Percentiles rank a stretch among this genome's conserved stretches.
These are phyloP conservation scores for Sphaceloma murrayae DNA, from an alignment of 2,329 filamentous ascomycete genomes.

Conservation along the genomic window DNA sequence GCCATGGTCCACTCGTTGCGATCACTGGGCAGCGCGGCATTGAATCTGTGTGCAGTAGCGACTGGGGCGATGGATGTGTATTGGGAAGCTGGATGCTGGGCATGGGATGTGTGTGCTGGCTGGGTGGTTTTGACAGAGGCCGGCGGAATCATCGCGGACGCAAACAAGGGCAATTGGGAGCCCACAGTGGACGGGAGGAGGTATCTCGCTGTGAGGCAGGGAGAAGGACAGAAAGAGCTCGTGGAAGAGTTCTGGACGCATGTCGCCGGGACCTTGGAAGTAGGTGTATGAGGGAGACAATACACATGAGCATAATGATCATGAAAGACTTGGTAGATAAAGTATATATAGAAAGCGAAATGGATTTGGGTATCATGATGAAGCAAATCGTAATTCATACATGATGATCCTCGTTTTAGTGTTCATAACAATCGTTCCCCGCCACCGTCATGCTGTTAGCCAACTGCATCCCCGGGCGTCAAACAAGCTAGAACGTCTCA, in stretches of 20 bases:
- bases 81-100: constrained; percentile 78
- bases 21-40: constrained; percentile 61
- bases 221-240: constrained; percentile 37
- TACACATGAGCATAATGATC: not conserved
- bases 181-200: constrained; percentile 47
- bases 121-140: constrained; percentile 70
- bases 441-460: not conserved
- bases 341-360: constrained; percentile 1
- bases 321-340: too few relatives aligned
- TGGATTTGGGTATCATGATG: constrained; percentile 7
- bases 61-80: constrained; percentile 63
- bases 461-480: too few relatives aligned
- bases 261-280: constrained; percentile 38
- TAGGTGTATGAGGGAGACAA: constrained; percentile 24
- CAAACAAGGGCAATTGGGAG: constrained; percentile 63
- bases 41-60: constrained; percentile 66
- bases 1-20: constrained; percentile 68
- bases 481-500: constrained; percentile 15
- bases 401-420: not conserved
- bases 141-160: constrained; percentile 61
- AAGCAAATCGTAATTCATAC: not conserved
- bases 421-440: constrained; percentile 1
- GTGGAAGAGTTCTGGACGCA: constrained; percentile 42
- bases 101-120: constrained; percentile 75
- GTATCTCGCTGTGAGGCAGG: constrained; percentile 42